These are phyloP conservation scores for Trichophyton simii DNA, from an alignment of 2,329 filamentous ascomycete species.

Conservation along the genomic window DNA sequence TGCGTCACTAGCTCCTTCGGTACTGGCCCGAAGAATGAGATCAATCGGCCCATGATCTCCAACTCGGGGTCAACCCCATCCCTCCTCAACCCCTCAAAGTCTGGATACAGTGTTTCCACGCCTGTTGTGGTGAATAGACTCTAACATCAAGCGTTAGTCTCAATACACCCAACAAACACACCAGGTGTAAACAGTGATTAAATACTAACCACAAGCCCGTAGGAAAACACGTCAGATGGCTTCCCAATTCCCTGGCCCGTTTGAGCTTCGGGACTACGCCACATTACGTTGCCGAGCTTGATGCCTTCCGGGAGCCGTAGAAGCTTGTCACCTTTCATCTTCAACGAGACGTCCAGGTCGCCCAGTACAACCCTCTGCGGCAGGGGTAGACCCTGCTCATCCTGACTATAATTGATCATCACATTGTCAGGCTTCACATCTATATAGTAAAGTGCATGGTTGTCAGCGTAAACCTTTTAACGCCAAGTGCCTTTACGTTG, in stretches of 20 bases:
- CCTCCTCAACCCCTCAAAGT: conserved; percentile 16
- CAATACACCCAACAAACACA: too few species aligned
- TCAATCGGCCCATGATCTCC: conserved; percentile 20
- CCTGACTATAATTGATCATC: conserved; percentile 2
- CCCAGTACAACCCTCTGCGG: background rate
- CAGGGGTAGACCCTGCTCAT: background rate
- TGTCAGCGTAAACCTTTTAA: background rate
- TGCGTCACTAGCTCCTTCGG: conserved; percentile 19
- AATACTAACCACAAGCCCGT: background rate
- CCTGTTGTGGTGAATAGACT: background rate
- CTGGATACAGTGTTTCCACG: background rate
- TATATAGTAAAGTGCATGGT: background rate
- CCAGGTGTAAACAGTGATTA: background rate
- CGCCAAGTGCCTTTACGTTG: background rate
- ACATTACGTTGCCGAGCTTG: conserved; percentile 6
- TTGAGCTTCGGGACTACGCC: conserved; percentile 5
- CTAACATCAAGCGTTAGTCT: background rate
- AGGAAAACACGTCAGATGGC: conserved; percentile 6
- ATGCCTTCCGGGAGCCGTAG: conserved; percentile 3
- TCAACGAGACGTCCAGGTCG: conserved; percentile 3
- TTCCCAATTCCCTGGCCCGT: conserved; percentile 7
- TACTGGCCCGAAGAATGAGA: conserved; percentile 16
- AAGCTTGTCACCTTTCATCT: conserved; percentile 6
- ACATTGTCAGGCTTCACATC: conserved; percentile 8
- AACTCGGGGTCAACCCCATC: conserved; percentile 17